Percentiles rank a stretch among this genome's conserved stretches.
These are phyloP conservation scores for Tylopilus orsonianus DNA, from an alignment of 1,284 basidiomycete species.

Conservation along the genomic window DNA sequence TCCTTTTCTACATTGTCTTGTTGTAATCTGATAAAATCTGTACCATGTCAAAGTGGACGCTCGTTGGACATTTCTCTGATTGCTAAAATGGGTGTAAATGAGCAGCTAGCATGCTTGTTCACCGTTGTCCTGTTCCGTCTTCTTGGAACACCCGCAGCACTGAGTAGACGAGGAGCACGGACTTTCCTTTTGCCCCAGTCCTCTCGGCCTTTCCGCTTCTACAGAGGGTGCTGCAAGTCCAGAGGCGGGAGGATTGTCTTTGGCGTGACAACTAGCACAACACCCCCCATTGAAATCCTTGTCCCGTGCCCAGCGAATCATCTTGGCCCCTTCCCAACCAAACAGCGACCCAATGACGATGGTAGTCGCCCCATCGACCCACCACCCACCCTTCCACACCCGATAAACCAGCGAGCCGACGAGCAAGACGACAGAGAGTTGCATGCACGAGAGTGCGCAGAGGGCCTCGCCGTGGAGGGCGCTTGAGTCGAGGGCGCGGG, in stretches of 20 bases:
- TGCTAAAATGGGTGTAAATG: background rate
- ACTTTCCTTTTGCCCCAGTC: background rate
- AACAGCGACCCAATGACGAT: conserved; percentile 41
- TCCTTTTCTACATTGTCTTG: background rate
- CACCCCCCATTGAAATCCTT: conserved; percentile 41
- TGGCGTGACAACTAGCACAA: conserved; percentile 20
- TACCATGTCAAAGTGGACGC: conserved; percentile 7
- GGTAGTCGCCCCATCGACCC: conserved; percentile 44
- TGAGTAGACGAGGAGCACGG: background rate
- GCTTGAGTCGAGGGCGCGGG: conserved; percentile 43
- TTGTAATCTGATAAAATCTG: conserved; percentile 14
- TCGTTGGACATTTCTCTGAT: background rate
- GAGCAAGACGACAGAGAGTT: conserved; percentile 39
- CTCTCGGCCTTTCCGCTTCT: background rate
- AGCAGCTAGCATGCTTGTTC: conserved; percentile 1
- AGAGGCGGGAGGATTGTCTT: conserved; percentile 24
- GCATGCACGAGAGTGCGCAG: conserved; percentile 36
- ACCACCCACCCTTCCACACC: conserved; percentile 46
- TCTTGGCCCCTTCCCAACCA: conserved; percentile 42
- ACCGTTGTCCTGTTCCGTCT: background rate
- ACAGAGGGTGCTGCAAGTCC: background rate
- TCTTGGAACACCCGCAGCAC: background rate
- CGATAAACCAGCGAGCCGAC: conserved; percentile 37
- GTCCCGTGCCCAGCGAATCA: conserved; percentile 38
- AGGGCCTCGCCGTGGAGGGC: conserved; percentile 43